Evolutionary conservation across 2,329 filamentous ascomycete species (phyloP), one percentile per base, ranked within the genome.

Genomic region (Blumeria graminis): DNA sequence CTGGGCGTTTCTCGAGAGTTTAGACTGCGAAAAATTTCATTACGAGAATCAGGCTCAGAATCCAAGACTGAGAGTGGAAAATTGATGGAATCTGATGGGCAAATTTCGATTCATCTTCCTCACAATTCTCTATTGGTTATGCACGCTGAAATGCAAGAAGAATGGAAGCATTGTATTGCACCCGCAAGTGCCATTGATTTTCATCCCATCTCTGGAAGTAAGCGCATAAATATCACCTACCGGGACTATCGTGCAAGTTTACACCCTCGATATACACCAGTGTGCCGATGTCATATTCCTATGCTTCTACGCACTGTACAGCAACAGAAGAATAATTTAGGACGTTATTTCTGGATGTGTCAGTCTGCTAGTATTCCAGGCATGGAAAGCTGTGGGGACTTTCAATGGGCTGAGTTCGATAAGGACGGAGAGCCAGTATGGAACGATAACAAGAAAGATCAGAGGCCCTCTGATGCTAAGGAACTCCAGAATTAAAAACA

Each of bases 101-200:
- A 94, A 66, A 90, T 96, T 58, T 81, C 87, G 0, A 92, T 96
- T 46, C 87, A 95, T 63, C 78, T 96, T 0, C 90, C 90, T 0
- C 92, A 96, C 68, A 96, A 96, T 67, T 93, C 86, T 0, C 75
- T 96, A 0, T 74, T 98, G 0, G 74, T 96, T 9, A 96, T 98
- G 92, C 89, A 96, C 65, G 89, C 90, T 0, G 87, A 94, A 66
- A 96, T 94, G 86, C 90, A 96, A 65, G 90, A 96, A 65, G 82
- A 85, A 65, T 96, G 88, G 88, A 96, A 95, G 68, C 92, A 98
- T 68, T 77, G 78, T 61, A 84, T 98, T 46, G 74, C 80, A 0
- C 84, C 88, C 0, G 81, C 84, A 0, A 73, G 75, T 53, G 78
- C 81, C 3, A 84, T 96, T 58, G 83, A 88, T 59, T 86, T 87